A percentile compares a stretch with the other conserved stretches of the same genome.
Conservation (phyloP, 306 rosid genomes). For the Dalbergia cultrata region DNA sequence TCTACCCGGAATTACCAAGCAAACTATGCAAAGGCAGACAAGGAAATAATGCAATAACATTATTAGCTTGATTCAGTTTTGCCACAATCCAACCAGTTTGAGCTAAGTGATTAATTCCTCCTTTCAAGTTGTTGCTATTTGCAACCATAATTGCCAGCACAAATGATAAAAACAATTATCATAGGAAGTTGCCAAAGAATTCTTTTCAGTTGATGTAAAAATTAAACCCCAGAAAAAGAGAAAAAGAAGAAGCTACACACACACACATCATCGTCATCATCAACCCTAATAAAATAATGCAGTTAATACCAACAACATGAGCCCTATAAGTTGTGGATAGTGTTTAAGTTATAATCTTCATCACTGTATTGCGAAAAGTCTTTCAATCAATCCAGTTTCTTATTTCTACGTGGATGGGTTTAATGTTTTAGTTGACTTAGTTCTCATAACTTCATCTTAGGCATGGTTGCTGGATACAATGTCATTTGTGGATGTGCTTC, state of each 20-base stretch:
- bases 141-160: conserved; percentile 13
- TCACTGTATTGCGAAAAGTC: no score
- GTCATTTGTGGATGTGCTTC: conserved; percentile 84
- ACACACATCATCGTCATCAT: no score
- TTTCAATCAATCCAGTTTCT: no score
- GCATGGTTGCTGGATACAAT: conserved; percentile 80
- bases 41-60: neutral
- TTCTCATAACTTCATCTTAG: conserved; percentile 54
- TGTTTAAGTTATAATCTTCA: no score
- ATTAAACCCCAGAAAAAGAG: neutral
- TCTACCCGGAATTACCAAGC: neutral
- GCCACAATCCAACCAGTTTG: conserved; percentile 15
- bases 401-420: conserved; percentile 21
- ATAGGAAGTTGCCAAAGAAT: conserved; percentile 3
- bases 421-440: conserved; percentile 16
- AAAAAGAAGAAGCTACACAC: no score
- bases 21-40: neutral
- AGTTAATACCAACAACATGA: no score
- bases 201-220: neutral
- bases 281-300: no score
- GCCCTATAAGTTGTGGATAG: no score
- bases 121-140: neutral
- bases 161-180: neutral
- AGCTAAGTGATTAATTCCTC: neutral
- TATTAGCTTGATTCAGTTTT: conserved; percentile 7